These are phyloP conservation scores for Erythrobasidium yunnanense DNA, from an alignment of 768 basidiomycete genomes.

Conservation along the genomic window DNA sequence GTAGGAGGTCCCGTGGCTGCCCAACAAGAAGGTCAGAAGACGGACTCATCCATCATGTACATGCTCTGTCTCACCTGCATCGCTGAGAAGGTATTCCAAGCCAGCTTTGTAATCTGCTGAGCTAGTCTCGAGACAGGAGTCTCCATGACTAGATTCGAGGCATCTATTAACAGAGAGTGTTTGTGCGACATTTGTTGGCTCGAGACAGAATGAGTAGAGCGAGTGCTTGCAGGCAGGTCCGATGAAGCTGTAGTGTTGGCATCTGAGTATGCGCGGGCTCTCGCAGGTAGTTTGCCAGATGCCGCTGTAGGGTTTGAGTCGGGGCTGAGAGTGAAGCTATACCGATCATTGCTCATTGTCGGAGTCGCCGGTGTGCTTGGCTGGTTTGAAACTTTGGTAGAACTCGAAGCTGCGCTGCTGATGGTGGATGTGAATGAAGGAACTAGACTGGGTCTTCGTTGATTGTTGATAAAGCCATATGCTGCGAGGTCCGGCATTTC, in stretches of 20 bases:
- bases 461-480: not conserved
- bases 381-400: not conserved
- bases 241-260: not conserved
- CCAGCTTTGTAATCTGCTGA: slow-evolving; percentile 34
- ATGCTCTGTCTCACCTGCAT: slow-evolving; percentile 31
- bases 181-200: not conserved
- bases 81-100: slow-evolving; percentile 33
- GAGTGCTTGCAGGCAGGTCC: not conserved
- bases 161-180: slow-evolving; percentile 23
- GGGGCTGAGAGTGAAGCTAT: not conserved
- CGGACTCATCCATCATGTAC: not conserved
- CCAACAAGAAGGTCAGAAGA: not conserved
- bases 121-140: slow-evolving; percentile 31
- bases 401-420: not conserved
- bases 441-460: not conserved
- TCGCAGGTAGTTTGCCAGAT: not conserved
- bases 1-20: slow-evolving; percentile 37
- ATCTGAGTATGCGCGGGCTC: slow-evolving; percentile 11
- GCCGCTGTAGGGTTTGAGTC: not conserved
- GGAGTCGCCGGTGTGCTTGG: not conserved
- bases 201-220: not conserved
- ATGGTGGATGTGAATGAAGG: not conserved
- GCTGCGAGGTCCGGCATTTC: not conserved
- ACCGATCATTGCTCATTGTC: not conserved
- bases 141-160: slow-evolving; percentile 30